Percentiles rank a stretch among this genome's conserved stretches.
Conservation (phyloP, 1,284 basidiomycete genomes). For the Microbotryum violaceum region DNA sequence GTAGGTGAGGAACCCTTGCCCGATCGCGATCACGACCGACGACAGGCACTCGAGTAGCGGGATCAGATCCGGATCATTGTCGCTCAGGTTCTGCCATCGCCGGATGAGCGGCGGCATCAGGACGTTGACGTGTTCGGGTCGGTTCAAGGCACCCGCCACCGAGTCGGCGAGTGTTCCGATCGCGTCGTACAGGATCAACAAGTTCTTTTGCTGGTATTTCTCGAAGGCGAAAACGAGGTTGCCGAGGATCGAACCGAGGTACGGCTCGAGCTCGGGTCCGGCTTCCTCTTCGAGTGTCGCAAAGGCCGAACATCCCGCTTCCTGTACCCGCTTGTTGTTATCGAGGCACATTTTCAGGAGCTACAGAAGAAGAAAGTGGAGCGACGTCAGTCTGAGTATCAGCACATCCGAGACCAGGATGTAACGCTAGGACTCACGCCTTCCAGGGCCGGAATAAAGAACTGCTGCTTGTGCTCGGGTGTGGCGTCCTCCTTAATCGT, state of each 20-base stretch:
- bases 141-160: constrained; percentile 79
- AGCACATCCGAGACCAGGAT: background rate
- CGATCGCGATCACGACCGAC: constrained; percentile 94
- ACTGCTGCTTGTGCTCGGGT: constrained; percentile 78
- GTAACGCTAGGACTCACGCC: constrained; percentile 57
- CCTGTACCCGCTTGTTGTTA: constrained; percentile 98
- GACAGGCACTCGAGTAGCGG: constrained; percentile 95
- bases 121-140: constrained; percentile 81
- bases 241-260: constrained; percentile 85
- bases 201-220: constrained; percentile 99
- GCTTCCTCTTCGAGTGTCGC: constrained; percentile 98
- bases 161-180: constrained; percentile 96
- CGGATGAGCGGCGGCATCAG: constrained; percentile 90
- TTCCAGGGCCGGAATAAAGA: constrained; percentile 96
- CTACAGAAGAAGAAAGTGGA: constrained; percentile 44
- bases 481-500: constrained; percentile 66
- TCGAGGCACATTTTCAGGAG: constrained; percentile 96
- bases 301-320: constrained; percentile 97
- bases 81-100: constrained; percentile 79
- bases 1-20: constrained; percentile 80
- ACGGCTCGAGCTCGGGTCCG: constrained; percentile 78
- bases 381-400: background rate
- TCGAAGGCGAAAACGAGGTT: constrained; percentile 94
- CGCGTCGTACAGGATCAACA: constrained; percentile 96
- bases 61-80: constrained; percentile 87